Evolutionary conservation across 345 rosid species (phyloP).

Genomic region (Euphorbia tirucalli): DNA sequence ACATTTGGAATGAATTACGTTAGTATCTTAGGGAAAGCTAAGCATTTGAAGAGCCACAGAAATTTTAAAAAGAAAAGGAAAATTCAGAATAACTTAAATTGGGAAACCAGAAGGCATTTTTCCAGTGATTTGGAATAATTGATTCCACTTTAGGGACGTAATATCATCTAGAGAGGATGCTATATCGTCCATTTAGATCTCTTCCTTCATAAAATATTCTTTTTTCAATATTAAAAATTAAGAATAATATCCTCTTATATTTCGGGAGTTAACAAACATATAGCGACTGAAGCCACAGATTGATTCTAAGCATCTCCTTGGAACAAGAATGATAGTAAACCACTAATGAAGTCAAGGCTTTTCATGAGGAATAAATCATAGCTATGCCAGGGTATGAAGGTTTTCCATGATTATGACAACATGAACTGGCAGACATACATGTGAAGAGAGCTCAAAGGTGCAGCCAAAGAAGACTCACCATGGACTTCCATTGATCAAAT

Average conservation of each 20-base stretch:
- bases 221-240: background rate
- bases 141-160: background rate
- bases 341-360: background rate
- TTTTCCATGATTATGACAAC: background rate
- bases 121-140: background rate
- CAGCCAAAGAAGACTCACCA: constrained; percentile 47
- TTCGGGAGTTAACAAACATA: background rate
- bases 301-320: background rate
- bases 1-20: too few species aligned
- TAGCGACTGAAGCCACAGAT: background rate
- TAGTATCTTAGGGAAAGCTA: too few species aligned
- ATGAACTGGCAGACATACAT: background rate
- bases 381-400: background rate
- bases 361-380: background rate
- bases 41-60: too few species aligned
- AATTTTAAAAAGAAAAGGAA: background rate
- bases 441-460: background rate
- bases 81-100: background rate
- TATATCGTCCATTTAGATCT: background rate
- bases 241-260: background rate
- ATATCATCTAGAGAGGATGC: background rate
- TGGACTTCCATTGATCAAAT: constrained; percentile 81
- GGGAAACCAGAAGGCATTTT: background rate
- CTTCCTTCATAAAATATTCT: background rate
- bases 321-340: too few species aligned